Base-by-base conservation (phyloP, 352 stramenopile genomes). In the Pythium plurisporium region DNA sequence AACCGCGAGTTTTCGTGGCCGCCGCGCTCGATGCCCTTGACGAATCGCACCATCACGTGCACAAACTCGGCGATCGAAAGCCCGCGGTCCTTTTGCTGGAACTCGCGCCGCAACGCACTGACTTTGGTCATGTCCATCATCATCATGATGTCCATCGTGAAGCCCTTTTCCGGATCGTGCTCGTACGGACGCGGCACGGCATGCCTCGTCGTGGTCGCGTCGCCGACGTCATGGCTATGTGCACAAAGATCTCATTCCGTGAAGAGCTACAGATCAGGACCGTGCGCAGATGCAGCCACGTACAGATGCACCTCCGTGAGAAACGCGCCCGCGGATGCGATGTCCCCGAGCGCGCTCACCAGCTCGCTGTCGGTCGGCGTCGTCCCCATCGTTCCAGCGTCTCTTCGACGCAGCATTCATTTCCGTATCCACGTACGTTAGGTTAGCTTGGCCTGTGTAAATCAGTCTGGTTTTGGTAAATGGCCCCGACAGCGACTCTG, bases 141-240 rank as follows among this genome's bases (percentile, higher is more conserved):
- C 84, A 94, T 94, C 87, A 95, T 95, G 67, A 95, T 95, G 68
- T 96, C 87, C 73, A 90, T 88, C n/a, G 82, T 90, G 55, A 94
- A 92, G 20, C 79, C 83, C 37, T 90, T 89, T 47, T 94, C 80
- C 3, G 79, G 81, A 34, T 91, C 81, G 43, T 84, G 65, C 40
- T 89, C 78, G 66, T 91, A 91, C 44, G 76, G 73, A 12, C 75
- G 62, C 29, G 45, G 4, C 19, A 25, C 27, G 11, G 37, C 50
- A 19, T 27, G 9, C 12, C 40, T 30, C 17, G 36, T 49, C 4
- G 5, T 25, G 17, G 17, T 17, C n/a, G n/a, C n/a, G 43, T 12
- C 42, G 27, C 25, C 26, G 30, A 47, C 38, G 49, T 40, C 49
- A 48, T 57, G 36, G 36, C 49, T 47, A 22, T 1, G 23, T 5